These are phyloP conservation scores for Simmondsia chinensis DNA, from an alignment of 148 eudicot species.

Conservation along the genomic window DNA sequence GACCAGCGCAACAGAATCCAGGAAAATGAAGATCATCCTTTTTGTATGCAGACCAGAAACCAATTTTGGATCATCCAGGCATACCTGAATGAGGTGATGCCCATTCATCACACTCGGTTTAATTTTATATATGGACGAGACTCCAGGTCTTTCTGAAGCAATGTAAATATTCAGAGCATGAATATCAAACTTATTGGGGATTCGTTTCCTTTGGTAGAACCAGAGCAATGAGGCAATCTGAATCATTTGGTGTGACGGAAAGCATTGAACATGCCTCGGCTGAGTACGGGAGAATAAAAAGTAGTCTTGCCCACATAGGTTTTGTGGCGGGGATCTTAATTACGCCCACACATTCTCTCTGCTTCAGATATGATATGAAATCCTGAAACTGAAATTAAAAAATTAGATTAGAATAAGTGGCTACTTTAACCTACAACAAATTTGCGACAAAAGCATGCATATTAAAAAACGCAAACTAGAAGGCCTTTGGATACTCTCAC, in stretches of 20 bases:
- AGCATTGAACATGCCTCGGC: slow-evolving; percentile 67
- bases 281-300: slow-evolving; percentile 82
- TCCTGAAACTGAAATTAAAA: slow-evolving; percentile 66
- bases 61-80: too few relatives aligned
- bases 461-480: too few relatives aligned
- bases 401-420: slow-evolving; percentile 1
- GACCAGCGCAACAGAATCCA: too few relatives aligned
- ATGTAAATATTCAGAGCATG: too few relatives aligned
- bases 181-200: slow-evolving; percentile 37
- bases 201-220: slow-evolving; percentile 82
- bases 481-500: too few relatives aligned
- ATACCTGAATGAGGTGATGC: too few relatives aligned
- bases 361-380: slow-evolving; percentile 82
- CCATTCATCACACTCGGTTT: too few relatives aligned
- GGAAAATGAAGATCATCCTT: too few relatives aligned
- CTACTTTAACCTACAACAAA: neutral
- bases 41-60: too few relatives aligned
- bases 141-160: too few relatives aligned
- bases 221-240: slow-evolving; percentile 71
- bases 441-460: too few relatives aligned
- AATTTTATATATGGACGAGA: too few relatives aligned
- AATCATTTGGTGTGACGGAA: slow-evolving; percentile 39
- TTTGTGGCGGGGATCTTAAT: slow-evolving; percentile 71
- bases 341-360: slow-evolving; percentile 94
- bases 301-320: slow-evolving; percentile 69